Percentiles rank a stretch among this genome's conserved stretches.
These are phyloP conservation scores for Cladophialophora exuberans DNA, from an alignment of 2,329 filamentous ascomycete genomes.

Conservation along the genomic window DNA sequence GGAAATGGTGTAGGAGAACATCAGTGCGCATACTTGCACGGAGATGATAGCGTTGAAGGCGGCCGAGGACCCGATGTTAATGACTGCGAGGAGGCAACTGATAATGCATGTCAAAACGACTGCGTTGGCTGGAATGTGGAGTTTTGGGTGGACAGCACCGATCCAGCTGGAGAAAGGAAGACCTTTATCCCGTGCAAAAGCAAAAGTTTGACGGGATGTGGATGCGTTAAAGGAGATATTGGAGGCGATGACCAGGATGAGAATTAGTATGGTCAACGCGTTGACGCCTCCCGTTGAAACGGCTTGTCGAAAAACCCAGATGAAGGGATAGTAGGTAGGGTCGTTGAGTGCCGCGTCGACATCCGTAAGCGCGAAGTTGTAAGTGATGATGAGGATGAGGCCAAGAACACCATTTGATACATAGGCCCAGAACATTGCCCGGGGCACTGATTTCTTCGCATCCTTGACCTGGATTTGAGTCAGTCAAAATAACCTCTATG, in stretches of 20 bases:
- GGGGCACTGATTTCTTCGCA: slow-evolving; percentile 49
- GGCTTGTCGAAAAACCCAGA: slow-evolving; percentile 49
- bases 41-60: slow-evolving; percentile 41
- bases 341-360: slow-evolving; percentile 43
- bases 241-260: slow-evolving; percentile 44
- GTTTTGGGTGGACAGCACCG: slow-evolving; percentile 22
- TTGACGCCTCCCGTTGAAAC: slow-evolving; percentile 35
- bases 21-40: slow-evolving; percentile 51
- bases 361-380: slow-evolving; percentile 43
- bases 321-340: slow-evolving; percentile 49
- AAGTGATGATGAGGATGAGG: slow-evolving; percentile 49
- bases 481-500: too few species aligned
- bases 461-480: too few species aligned
- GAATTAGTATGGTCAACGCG: slow-evolving; percentile 45
- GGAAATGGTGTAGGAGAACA: slow-evolving; percentile 55
- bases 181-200: slow-evolving; percentile 49
- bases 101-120: slow-evolving; percentile 23
- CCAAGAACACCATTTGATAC: slow-evolving; percentile 49
- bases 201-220: slow-evolving; percentile 46
- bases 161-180: slow-evolving; percentile 48
- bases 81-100: slow-evolving; percentile 22
- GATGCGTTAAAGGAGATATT: slow-evolving; percentile 44
- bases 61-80: slow-evolving; percentile 29
- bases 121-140: slow-evolving; percentile 30
- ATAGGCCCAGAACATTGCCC: slow-evolving; percentile 46